Base-by-base conservation (phyloP, 23 red algal species). In the Agarophyton chilense region DNA sequence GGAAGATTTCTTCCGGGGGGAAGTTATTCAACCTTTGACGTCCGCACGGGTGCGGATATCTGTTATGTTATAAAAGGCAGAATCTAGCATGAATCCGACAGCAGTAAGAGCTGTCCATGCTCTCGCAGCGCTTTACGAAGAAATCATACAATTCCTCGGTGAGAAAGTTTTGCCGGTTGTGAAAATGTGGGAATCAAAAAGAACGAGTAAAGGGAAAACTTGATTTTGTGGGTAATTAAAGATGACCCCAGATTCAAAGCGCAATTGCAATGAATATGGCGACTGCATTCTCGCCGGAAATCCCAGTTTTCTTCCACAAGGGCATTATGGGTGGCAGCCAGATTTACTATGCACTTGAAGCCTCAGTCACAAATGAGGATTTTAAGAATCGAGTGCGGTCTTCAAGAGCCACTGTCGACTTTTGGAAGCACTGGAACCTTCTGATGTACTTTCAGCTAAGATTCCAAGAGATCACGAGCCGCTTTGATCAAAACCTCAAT, bases 381-480 rank as follows among this genome's bases (percentile, higher is more conserved):
- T 52, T 89, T 11, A 26, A 29, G 57, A 47, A 73, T 26, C 50
- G 35, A 54, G 32, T 95, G 26, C 25, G 52, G 10, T 63, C 42
- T n/a, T 60, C 46, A 17, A 54, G 35, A 55, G 40, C 87, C 17
- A 83, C 86, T 35, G n/a, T n/a, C 39, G 82, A 89, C 22, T 95
- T 95, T 43, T 89, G 79, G 86, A 56, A 53, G 56, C 87, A 89
- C 10, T 95, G 93, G 93, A 95, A 92, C 29, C 75, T 95, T 55
- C 85, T 86, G 0, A 86, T 95, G 8, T 95, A 95, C 74, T 95
- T 95, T 87, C 93, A 95, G 77, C 86, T 95, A 19, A 66, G 93
- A 28, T 95, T 95, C 62, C 93, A 95, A 57, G 85, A 95, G 72
- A 83, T 95, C 32, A 88, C 83, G 14, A 82, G 49, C 38, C 50